Base-by-base conservation (phyloP, 352 stramenopile genomes). In the Globisporangium lucens region DNA sequence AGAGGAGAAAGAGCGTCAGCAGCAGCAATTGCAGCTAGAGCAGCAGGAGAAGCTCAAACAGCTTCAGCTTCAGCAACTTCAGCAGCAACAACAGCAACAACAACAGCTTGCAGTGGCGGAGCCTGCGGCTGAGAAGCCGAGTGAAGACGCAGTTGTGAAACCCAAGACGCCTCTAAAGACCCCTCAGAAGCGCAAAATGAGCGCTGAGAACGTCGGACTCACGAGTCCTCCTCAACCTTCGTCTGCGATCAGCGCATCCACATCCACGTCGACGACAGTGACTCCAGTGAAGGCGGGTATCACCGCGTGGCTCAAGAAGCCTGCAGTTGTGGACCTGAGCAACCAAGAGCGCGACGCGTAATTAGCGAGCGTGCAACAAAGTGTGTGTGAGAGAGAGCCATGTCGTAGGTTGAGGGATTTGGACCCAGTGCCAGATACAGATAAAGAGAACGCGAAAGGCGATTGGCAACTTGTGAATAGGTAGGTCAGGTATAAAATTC, bases 11-110 rank as follows among this genome's bases (percentile, higher is more conserved):
- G 59, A 77, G 57, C 52, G 47, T 13, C 58, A 78, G 61, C 51
- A 55, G 47, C 75, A 77, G 51, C 60, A 68, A 22, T 47, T 73
- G 58, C 59, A 77, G 47, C 66, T 72, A 71, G 64, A n/a, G 3
- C 10, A 24, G 1, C 15, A 30, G 20, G 35, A 62, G 52, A 24
- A 56, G 17, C 62, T 36, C 41, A 49, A 49, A 15, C 41, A 49
- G 15, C 41, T 49, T 10, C 41, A 49, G 1, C 41, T 22, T n/a
- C 41, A 49, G 7, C 35, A 41, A 41, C 24, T 24, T 24, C 24
- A 24, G 4, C 38, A 47, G 30, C 46, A 35, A 20, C 29, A 24
- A 4, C 27, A 47, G 27, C 30, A 56, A 10, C 61, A 52, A 2
- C 22, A 61, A 36, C 38, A 43, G 55, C 43, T 51, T n/a, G 49